Base-by-base conservation (phyloP, 1,284 basidiomycete genomes). In the Pseudozyma sp. region DNA sequence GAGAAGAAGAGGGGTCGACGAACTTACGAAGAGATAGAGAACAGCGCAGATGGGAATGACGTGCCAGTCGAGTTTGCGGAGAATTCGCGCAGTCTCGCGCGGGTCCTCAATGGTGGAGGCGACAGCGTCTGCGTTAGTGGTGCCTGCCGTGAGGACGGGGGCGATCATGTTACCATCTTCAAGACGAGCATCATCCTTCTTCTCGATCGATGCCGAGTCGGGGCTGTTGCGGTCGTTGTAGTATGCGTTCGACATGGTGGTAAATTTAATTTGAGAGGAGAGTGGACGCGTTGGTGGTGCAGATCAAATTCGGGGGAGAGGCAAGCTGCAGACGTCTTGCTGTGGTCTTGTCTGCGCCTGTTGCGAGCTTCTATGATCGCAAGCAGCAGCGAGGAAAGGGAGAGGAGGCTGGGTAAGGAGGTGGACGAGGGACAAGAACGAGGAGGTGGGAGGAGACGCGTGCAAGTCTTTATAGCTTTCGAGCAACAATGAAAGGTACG, bases 11-110 rank as follows among this genome's bases (percentile, higher is more conserved):
- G n/a, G 18, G 25, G 14, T 7, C 21, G 11, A 11, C 12, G 11
- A 1, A 47, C 45, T 47, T 47, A 47, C 45, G 48, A 91, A 84
- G 13, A 92, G 87, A 85, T 92, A 93, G 67, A 93, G 85, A 65
- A 93, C 64, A 18, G 71, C 53, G 53, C 76, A 77, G 55, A 77
- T 77, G 57, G 76, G 76, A n/a, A 77, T 57, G 16, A 77, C 71
- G 51, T 69, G 67, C 76, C 67, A 75, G 66, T 77, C 76, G 35
- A 77, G 64, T 61, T 75, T 77, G 40, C 71, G 63, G 16, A 77
- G 59, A 21, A 77, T 52, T 16, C 76, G 67, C 1, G 59, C 59
- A 4, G 67, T 77, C 57, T 75, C 69, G 34, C 51, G 57, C 21
- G 57, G 65, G 54, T 77, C 76, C 44, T 62, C 64, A 39, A 64